These are phyloP conservation scores for Quercus rubra DNA, from an alignment of 306 rosid genomes.

Conservation along the genomic window DNA sequence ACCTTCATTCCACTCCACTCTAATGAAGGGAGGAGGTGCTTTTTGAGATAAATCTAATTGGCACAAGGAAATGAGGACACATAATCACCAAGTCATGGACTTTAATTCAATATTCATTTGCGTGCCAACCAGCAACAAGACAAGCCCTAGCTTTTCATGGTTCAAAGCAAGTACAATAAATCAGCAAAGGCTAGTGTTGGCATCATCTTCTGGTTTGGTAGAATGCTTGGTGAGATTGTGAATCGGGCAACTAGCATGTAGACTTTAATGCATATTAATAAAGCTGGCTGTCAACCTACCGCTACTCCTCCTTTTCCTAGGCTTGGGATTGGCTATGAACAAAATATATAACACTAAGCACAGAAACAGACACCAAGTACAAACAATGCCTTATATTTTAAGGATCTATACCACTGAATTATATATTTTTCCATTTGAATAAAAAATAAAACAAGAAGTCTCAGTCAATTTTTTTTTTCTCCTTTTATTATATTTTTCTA, in stretches of 20 bases:
- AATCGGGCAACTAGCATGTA: neutral
- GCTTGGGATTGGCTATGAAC: too few species aligned
- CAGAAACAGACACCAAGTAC: too few species aligned
- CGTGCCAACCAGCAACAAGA: neutral
- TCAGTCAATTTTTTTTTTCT: neutral
- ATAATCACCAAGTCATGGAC: neutral
- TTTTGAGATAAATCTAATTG: neutral
- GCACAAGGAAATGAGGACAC: neutral
- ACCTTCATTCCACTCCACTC: neutral
- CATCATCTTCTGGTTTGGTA: slow-evolving; percentile 14
- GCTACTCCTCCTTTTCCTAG: too few species aligned
- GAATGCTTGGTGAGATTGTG: slow-evolving; percentile 1
- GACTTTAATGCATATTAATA: neutral
- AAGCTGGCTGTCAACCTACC: too few species aligned
- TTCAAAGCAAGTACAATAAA: neutral
- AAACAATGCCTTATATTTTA: too few species aligned
- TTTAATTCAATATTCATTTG: neutral
- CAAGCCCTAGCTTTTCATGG: neutral
- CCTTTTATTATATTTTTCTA: slow-evolving; percentile 10
- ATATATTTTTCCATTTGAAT: neutral
- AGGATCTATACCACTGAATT: neutral
- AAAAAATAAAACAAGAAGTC: neutral
- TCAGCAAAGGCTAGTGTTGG: neutral
- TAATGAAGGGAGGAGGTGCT: neutral
- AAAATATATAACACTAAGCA: too few species aligned